Conservation (phyloP, 2,329 filamentous ascomycete species). For the Sporothrix phasma region DNA sequence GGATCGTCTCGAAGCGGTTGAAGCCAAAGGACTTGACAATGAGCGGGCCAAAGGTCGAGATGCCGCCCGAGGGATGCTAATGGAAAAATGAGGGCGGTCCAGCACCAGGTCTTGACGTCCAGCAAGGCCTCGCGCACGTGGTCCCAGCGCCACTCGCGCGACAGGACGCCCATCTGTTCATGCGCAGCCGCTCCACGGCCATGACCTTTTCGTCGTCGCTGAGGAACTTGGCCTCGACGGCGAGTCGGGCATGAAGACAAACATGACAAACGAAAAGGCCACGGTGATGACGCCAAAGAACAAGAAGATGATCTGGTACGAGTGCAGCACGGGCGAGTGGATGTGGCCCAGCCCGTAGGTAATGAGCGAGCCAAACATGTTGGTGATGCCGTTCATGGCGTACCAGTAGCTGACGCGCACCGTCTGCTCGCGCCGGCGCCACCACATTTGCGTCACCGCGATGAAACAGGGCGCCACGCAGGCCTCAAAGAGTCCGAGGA, state of each 20-base stretch:
- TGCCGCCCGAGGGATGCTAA: constrained; percentile 47
- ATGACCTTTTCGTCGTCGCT: constrained; percentile 41
- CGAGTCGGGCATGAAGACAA: constrained; percentile 39
- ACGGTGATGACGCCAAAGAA: constrained; percentile 44
- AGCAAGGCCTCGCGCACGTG: constrained; percentile 44
- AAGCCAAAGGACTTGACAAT: constrained; percentile 45
- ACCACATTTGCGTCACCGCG: constrained; percentile 53
- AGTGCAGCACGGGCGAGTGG: constrained; percentile 32
- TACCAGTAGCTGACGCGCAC: constrained; percentile 49
- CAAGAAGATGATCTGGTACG: constrained; percentile 41
- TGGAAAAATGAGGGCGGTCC: constrained; percentile 44
- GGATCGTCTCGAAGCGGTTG: constrained; percentile 38
- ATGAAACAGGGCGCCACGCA: constrained; percentile 42
- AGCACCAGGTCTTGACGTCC: constrained; percentile 52
- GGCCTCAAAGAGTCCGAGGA: constrained; percentile 31
- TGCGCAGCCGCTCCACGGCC: constrained; percentile 43
- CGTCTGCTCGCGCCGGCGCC: constrained; percentile 48
- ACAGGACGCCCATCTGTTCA: constrained; percentile 45
- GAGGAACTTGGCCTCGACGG: constrained; percentile 42
- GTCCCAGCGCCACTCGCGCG: constrained; percentile 40
- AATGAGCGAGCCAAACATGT: constrained; percentile 46
- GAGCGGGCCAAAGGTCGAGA: constrained; percentile 41
- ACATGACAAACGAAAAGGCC: constrained; percentile 35
- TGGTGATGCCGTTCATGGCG: constrained; percentile 49
- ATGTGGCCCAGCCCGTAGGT: constrained; percentile 52